Base-by-base conservation (phyloP, 768 basidiomycete species). In the Wakefieldia striispora region DNA sequence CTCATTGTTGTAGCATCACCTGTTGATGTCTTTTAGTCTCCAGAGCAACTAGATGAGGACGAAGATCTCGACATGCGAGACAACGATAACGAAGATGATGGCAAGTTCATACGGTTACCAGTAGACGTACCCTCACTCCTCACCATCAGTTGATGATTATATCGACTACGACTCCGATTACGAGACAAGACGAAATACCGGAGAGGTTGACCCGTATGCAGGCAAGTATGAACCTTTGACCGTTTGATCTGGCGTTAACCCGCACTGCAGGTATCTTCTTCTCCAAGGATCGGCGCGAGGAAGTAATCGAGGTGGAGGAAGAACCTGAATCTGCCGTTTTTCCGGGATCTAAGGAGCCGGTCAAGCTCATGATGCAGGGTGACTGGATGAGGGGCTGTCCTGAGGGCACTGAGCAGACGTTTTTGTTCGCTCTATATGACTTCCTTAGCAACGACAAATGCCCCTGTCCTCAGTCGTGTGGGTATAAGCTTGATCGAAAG, bases 341-440 rank as follows among this genome's bases (percentile, higher is more conserved):
- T 27, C 66, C 72, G 16, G 68, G 65, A 17, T 72, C 65, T 48
- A 69, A 67, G 35, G 78, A 81, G 48, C 68, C 68, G 16, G 75
- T 83, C 27, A 80, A 80, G 55, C 70, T 94, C 35, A 83, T 95
- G 80, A 84, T 84, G 19, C 88, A 91, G 67, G 91, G 90, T 23
- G 85, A 94, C 63, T 97, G 92, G 92, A 97, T 97, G 94, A 91
- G 89, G 65, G 94, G 94, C 17, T 97, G 94, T 68, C 93, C 94
- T 0, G 93, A 95, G 66, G 91, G 89, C 44, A 84, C 86, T 60
- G 93, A 97, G 66, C 93, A 97, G 63, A 82, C 82, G 50, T 88
- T 88, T 70, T 73, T 97, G 44, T 97, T 97, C 70, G 79, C 83
- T 55, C 78, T 93, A 26, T 95, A 93, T 66, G 79, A 83, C 40